A percentile compares a stretch with the other conserved stretches of the same genome.
Conservation (phyloP, 2,329 filamentous ascomycete genomes). For the Hyphodiscus sp. region DNA sequence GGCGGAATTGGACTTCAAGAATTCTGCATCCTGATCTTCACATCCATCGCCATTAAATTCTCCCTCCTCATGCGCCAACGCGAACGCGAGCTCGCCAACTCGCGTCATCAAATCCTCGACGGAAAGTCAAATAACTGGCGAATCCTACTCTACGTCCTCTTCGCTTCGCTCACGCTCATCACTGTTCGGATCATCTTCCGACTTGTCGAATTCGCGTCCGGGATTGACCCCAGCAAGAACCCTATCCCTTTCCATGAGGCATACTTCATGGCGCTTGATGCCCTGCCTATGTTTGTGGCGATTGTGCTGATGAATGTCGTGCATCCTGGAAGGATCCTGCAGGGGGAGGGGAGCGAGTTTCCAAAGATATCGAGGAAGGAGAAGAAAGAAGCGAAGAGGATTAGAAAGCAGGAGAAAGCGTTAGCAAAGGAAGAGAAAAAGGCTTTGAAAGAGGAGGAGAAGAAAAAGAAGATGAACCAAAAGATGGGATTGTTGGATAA, state of each 20-base stretch:
- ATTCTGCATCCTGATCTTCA: slow-evolving; percentile 43
- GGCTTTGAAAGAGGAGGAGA: slow-evolving; percentile 13
- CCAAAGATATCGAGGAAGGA: slow-evolving; percentile 36
- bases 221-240: slow-evolving; percentile 38
- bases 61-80: slow-evolving; percentile 32
- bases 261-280: slow-evolving; percentile 47
- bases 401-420: slow-evolving; percentile 30
- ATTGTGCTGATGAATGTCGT: slow-evolving; percentile 36
- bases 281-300: slow-evolving; percentile 47
- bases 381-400: slow-evolving; percentile 37
- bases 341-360: slow-evolving; percentile 41
- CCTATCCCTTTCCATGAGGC: slow-evolving; percentile 42
- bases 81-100: slow-evolving; percentile 23
- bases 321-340: slow-evolving; percentile 43
- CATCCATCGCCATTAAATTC: slow-evolving; percentile 34
- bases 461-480: neutral
- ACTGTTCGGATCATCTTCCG: slow-evolving; percentile 53
- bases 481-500: neutral
- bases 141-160: slow-evolving; percentile 33
- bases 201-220: slow-evolving; percentile 47
- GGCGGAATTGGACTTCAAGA: slow-evolving; percentile 46
- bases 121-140: slow-evolving; percentile 16
- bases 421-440: slow-evolving; percentile 25
- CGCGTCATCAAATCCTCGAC: slow-evolving; percentile 27
- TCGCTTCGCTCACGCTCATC: slow-evolving; percentile 36